phyloP scores from a whole-genome alignment of 768 basidiomycete species.

The Kockovaella imperatae region DNA sequence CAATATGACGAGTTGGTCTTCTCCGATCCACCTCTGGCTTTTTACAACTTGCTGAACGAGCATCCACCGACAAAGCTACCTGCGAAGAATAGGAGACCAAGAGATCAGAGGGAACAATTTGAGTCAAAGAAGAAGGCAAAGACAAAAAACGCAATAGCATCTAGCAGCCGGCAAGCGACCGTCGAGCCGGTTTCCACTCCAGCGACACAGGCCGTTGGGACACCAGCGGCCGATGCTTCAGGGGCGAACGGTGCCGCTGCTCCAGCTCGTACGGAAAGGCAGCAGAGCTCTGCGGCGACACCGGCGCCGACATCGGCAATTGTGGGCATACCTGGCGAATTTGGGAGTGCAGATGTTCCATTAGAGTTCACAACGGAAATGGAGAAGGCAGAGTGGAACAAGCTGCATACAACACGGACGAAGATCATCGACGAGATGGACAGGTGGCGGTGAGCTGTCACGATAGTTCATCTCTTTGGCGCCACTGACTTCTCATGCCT shows the following conservation, averaged over 20 bases:
- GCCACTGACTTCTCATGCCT: neutral
- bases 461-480: neutral
- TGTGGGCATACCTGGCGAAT: conserved; percentile 23
- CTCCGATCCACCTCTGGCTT: conserved; percentile 79
- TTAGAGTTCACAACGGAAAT: conserved; percentile 79
- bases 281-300: neutral
- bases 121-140: conserved; percentile 10
- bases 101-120: conserved; percentile 26
- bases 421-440: conserved; percentile 68
- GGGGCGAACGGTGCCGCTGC: neutral
- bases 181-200: conserved; percentile 43
- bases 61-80: conserved; percentile 78
- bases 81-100: conserved; percentile 20
- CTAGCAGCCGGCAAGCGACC: conserved; percentile 40
- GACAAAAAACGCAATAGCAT: conserved; percentile 49
- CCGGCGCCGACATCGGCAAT: neutral
- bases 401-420: conserved; percentile 68
- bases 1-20: conserved; percentile 99
- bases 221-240: neutral
- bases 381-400: conserved; percentile 77
- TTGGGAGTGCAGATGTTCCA: conserved; percentile 51
- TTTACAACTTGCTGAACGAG: conserved; percentile 70
- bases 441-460: conserved; percentile 51
- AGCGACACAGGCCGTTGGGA: neutral
- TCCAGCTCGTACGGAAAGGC: conserved; percentile 59